Percentiles rank a stretch among this genome's conserved stretches.
These are phyloP conservation scores for Paramyrothecium roridum DNA, from an alignment of 2,329 filamentous ascomycete genomes.

Conservation along the genomic window DNA sequence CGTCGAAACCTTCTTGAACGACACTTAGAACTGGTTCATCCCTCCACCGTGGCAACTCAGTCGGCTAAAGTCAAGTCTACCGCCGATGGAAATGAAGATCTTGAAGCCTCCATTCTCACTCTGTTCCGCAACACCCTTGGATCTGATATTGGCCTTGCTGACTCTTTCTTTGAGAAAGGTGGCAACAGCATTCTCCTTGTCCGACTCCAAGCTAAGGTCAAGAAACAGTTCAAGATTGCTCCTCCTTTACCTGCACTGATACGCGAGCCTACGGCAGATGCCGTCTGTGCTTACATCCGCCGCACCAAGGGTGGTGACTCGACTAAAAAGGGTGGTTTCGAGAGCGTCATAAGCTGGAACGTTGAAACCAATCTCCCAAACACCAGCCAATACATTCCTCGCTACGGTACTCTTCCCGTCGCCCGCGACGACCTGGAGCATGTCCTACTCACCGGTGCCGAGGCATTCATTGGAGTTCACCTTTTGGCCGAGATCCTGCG, in stretches of 20 bases:
- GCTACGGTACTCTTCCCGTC: constrained; percentile 11
- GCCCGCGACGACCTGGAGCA: constrained; percentile 11
- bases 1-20: constrained; percentile 12
- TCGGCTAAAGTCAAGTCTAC: background rate
- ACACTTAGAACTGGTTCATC: constrained; percentile 12
- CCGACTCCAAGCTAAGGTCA: constrained; percentile 18
- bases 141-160: constrained; percentile 8
- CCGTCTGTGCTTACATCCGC: constrained; percentile 15
- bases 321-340: constrained; percentile 11
- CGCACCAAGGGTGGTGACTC: constrained; percentile 12
- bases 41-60: constrained; percentile 5
- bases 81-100: constrained; percentile 7
- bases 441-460: constrained; percentile 15
- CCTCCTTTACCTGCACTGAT: constrained; percentile 18
- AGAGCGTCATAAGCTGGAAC: constrained; percentile 16
- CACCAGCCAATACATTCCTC: constrained; percentile 17
- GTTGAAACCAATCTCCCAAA: constrained; percentile 19
- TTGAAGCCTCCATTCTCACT: constrained; percentile 13
- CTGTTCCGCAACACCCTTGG: constrained; percentile 15
- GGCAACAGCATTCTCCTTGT: constrained; percentile 21
- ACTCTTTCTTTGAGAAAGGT: constrained; percentile 20
- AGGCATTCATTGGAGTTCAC: constrained; percentile 16
- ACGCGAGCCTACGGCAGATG: constrained; percentile 16
- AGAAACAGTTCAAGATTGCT: constrained; percentile 19
- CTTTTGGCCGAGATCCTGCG: constrained; percentile 14